Evolutionary conservation across 2,329 filamentous ascomycete genomes (phyloP).

Genomic region (Verticillium longisporum): DNA sequence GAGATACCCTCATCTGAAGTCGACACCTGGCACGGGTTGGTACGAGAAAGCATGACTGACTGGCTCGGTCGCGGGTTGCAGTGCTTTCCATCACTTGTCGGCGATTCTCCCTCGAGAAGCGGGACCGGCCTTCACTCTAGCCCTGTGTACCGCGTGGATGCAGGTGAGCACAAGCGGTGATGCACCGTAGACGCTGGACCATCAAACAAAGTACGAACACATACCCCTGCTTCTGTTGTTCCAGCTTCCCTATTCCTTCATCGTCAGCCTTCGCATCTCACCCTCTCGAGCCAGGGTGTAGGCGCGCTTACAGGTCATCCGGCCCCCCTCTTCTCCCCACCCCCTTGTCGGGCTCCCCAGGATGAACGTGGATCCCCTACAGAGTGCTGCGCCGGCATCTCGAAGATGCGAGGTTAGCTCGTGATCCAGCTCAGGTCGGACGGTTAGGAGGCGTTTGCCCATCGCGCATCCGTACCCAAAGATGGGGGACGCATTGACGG

Average conservation of each 20-base stretch:
- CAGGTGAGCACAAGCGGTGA: neutral
- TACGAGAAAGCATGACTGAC: neutral
- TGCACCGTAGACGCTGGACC: neutral
- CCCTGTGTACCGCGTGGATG: neutral
- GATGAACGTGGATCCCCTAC: neutral
- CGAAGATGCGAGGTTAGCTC: neutral
- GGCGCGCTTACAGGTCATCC: neutral
- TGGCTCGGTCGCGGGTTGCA: neutral
- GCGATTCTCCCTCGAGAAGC: neutral
- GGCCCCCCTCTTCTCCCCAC: neutral
- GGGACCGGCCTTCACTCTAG: too few relatives aligned
- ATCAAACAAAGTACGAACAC: neutral
- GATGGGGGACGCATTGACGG: neutral
- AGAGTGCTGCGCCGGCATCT: neutral
- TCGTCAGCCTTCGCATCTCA: neutral
- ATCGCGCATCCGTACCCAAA: neutral
- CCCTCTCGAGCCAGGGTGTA: neutral
- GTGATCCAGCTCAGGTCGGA: neutral
- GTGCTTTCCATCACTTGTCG: neutral
- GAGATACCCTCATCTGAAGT: conserved; percentile 2
- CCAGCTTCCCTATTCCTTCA: neutral
- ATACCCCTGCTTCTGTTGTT: neutral
- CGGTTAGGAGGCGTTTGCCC: too few relatives aligned
- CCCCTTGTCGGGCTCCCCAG: neutral
- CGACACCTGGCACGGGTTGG: neutral